Percentiles rank a stretch among this genome's conserved stretches.
phyloP scores from a whole-genome alignment of 805 yeast species.

The Lachancea nothofagi region DNA sequence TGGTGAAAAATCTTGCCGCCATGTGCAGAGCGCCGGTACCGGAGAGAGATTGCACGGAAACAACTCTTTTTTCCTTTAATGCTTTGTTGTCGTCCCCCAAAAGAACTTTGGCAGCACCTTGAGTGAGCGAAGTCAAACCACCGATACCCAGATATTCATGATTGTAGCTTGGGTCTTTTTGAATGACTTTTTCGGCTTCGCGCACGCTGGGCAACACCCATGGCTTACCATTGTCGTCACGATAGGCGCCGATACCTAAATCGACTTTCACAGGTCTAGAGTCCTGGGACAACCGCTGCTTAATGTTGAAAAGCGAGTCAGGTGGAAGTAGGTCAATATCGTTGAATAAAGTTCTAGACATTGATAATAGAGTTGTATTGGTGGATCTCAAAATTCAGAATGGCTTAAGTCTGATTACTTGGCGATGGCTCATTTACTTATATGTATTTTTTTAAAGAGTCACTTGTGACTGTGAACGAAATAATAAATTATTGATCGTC shows the following conservation, averaged over 20 bases:
- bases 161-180: conserved; percentile 55
- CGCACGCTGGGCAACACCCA: conserved; percentile 77
- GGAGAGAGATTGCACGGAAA: conserved; percentile 82
- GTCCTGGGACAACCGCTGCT: conserved; percentile 59
- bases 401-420: not conserved
- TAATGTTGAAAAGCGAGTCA: conserved; percentile 81
- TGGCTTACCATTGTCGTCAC: conserved; percentile 84
- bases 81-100: conserved; percentile 57
- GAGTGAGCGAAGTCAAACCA: conserved; percentile 64
- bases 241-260: conserved; percentile 89
- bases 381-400: not conserved
- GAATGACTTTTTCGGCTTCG: conserved; percentile 61
- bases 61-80: conserved; percentile 56
- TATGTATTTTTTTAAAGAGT: conserved; percentile 3
- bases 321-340: conserved; percentile 65
- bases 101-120: conserved; percentile 68
- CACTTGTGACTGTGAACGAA: conserved; percentile 6
- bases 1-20: conserved; percentile 53
- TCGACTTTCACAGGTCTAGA: conserved; percentile 66
- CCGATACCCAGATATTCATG: conserved; percentile 87
- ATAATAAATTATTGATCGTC: no score
- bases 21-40: conserved; percentile 96
- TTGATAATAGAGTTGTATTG: conserved; percentile 2
- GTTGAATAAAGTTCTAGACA: conserved; percentile 32
- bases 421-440: not conserved